Conservation (phyloP, 768 basidiomycete genomes). For the Amanita molliuscula region DNA sequence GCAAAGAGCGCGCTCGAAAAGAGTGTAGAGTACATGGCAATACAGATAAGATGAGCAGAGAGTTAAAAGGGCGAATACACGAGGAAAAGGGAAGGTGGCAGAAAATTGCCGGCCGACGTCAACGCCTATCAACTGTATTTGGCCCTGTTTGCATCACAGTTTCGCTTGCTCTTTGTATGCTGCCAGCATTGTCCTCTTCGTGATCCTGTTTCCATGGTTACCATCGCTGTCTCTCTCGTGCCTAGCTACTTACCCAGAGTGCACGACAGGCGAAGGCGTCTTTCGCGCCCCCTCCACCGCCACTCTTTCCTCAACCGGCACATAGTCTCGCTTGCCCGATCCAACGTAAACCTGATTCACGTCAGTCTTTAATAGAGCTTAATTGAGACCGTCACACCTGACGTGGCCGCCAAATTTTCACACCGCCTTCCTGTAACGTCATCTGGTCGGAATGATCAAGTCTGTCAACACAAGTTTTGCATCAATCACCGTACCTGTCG, state of each 20-base stretch:
- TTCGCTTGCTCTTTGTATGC: slow-evolving; percentile 44
- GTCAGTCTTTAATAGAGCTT: slow-evolving; percentile 5
- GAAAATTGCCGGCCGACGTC: background rate
- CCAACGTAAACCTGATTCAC: slow-evolving; percentile 66
- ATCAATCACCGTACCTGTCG: slow-evolving; percentile 42
- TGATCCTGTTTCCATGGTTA: slow-evolving; percentile 33
- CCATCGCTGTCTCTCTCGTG: background rate
- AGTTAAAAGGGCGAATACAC: slow-evolving; percentile 17
- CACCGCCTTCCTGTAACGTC: slow-evolving; percentile 84
- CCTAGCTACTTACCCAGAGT: slow-evolving; percentile 58
- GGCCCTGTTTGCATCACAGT: slow-evolving; percentile 18
- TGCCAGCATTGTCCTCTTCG: slow-evolving; percentile 58
- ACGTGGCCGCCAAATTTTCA: slow-evolving; percentile 89
- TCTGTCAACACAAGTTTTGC: background rate
- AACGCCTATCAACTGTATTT: background rate
- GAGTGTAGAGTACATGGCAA: slow-evolving; percentile 73
- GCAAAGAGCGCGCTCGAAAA: slow-evolving; percentile 62
- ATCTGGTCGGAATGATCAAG: slow-evolving; percentile 36
- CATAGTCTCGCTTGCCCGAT: slow-evolving; percentile 61
- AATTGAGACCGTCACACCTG: slow-evolving; percentile 38
- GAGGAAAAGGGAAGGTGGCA: slow-evolving; percentile 14
- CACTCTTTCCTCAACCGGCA: slow-evolving; percentile 49
- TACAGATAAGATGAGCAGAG: slow-evolving; percentile 19
- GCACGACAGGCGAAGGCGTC: slow-evolving; percentile 52
- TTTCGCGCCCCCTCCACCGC: slow-evolving; percentile 43